A percentile compares a stretch with the other conserved stretches of the same genome.
These are phyloP conservation scores for Bacterosira constricta DNA, from an alignment of 108 stramenopile species.

Conservation along the genomic window DNA sequence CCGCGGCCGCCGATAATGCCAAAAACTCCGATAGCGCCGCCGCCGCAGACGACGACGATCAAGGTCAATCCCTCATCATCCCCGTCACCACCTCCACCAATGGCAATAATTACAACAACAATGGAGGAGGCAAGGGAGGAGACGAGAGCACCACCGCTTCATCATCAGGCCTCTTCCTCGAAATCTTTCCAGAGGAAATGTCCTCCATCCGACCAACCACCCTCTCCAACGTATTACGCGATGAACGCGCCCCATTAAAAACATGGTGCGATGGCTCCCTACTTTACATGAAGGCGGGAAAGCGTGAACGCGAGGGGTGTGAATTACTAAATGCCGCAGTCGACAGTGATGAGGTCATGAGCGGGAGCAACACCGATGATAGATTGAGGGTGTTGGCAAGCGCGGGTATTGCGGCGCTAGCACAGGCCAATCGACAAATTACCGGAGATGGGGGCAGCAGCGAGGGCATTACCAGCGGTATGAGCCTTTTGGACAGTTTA, in stretches of 20 bases:
- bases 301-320: slow-evolving; percentile 56
- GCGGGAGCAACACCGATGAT: slow-evolving; percentile 49
- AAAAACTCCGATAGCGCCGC: background rate
- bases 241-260: slow-evolving; percentile 61
- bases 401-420: slow-evolving; percentile 79
- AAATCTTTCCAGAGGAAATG: slow-evolving; percentile 88
- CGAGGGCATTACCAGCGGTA: background rate
- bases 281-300: slow-evolving; percentile 62
- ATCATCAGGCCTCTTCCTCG: slow-evolving; percentile 63
- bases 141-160: no score
- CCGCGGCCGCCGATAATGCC: slow-evolving; percentile 5
- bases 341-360: slow-evolving; percentile 43
- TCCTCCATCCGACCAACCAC: slow-evolving; percentile 55
- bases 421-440: slow-evolving; percentile 41
- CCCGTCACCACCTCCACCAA: slow-evolving; percentile 61
- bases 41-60: background rate
- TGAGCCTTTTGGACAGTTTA: slow-evolving; percentile 3
- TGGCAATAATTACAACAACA: slow-evolving; percentile 24
- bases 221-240: slow-evolving; percentile 62
- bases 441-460: background rate
- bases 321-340: slow-evolving; percentile 70
- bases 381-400: slow-evolving; percentile 66
- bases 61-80: slow-evolving; percentile 60
- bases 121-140: background rate
- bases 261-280: slow-evolving; percentile 75